These are phyloP conservation scores for Crithidia expoeki DNA, from an alignment of 208 protist genomes.

Conservation along the genomic window DNA sequence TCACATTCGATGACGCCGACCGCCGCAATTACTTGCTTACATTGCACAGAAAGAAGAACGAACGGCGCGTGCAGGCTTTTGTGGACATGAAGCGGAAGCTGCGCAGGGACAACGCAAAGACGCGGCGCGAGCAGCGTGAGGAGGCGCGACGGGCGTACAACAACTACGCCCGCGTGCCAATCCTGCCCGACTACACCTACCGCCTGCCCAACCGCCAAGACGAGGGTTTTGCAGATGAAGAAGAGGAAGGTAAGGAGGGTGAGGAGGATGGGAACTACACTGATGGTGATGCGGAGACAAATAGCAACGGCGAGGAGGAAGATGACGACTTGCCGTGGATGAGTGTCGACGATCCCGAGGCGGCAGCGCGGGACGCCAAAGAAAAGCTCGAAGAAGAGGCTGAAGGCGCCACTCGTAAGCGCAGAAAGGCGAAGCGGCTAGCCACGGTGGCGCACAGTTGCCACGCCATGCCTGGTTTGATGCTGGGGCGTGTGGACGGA, in stretches of 20 bases:
- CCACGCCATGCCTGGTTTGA: conserved; percentile 67
- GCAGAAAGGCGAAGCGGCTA: conserved; percentile 23
- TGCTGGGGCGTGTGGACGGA: conserved; percentile 35
- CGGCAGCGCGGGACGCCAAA: conserved; percentile 9
- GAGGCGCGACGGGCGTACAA: conserved; percentile 87
- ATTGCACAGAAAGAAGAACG: conserved; percentile 89
- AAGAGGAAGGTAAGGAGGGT: conserved; percentile 32
- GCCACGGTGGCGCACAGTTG: conserved; percentile 39
- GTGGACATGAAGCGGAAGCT: conserved; percentile 80
- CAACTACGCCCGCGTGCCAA: conserved; percentile 82
- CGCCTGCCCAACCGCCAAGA: conserved; percentile 54
- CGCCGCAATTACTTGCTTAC: conserved; percentile 76
- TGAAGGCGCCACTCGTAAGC: conserved; percentile 2
- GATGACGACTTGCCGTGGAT: conserved; percentile 42
- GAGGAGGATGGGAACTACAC: conserved; percentile 16
- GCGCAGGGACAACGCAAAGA: conserved; percentile 65
- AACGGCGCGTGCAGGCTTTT: conserved; percentile 85
- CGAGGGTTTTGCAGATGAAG: conserved; percentile 36
- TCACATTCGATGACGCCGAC: conserved; percentile 69
- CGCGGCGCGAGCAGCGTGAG: conserved; percentile 78
- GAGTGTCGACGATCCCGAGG: conserved; percentile 34
- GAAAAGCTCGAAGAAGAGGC: conserved; percentile 15
- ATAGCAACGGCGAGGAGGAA: conserved; percentile 11
- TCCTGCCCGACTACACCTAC: conserved; percentile 88
- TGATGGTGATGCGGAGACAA: conserved; percentile 1